phyloP scores from a whole-genome alignment of 2,329 filamentous ascomycete species.

The Pyricularia pennisetigena region DNA sequence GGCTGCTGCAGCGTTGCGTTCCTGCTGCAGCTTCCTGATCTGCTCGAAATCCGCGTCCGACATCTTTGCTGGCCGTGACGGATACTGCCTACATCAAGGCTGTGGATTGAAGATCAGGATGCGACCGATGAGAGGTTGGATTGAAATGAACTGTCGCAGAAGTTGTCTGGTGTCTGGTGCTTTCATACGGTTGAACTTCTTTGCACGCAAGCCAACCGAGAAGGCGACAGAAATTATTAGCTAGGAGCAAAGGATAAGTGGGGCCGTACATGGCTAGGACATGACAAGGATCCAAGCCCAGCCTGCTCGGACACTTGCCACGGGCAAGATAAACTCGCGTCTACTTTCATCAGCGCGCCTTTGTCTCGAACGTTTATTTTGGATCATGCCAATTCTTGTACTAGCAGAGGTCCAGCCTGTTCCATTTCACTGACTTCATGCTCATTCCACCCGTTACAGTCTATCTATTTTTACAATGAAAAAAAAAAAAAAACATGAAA shows the following conservation, averaged over 20 bases:
- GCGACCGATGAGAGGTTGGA: background rate
- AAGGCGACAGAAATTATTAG: slow-evolving; percentile 1
- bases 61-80: slow-evolving; percentile 32
- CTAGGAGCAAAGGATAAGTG: background rate
- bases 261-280: background rate
- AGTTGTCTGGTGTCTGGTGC: background rate
- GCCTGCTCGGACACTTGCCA: background rate
- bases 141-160: background rate
- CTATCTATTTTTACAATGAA: background rate
- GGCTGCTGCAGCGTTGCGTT: slow-evolving; percentile 75
- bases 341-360: background rate
- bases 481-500: too few species aligned
- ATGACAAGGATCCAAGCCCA: background rate
- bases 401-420: background rate
- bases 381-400: background rate
- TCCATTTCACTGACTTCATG: background rate
- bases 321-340: background rate
- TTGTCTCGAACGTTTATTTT: background rate
- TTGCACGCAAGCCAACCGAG: background rate
- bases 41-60: slow-evolving; percentile 78
- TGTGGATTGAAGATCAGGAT: background rate
- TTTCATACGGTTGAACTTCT: background rate
- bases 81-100: slow-evolving; percentile 6
- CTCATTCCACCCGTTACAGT: background rate
- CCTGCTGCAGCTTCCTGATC: slow-evolving; percentile 80